Percentiles rank a stretch among this genome's conserved stretches.
phyloP scores from a whole-genome alignment of 306 rosid species.

The Datisca glomerata region DNA sequence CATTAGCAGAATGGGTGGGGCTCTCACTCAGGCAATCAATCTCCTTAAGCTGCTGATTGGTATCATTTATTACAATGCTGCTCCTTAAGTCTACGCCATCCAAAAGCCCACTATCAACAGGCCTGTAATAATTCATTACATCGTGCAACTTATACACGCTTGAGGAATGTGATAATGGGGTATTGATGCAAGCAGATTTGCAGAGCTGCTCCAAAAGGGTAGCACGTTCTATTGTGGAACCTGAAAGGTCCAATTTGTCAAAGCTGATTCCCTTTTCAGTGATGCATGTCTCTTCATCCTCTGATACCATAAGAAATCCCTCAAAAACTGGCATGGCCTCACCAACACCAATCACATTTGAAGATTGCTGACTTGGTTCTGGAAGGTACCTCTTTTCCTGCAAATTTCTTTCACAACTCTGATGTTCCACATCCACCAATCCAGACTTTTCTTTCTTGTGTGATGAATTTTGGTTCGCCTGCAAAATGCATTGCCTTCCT shows the following conservation, averaged over 20 bases:
- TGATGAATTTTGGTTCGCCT: slow-evolving; percentile 17
- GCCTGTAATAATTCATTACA: slow-evolving; percentile 19
- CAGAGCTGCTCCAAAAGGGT: slow-evolving; percentile 42
- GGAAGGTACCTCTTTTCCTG: slow-evolving; percentile 23
- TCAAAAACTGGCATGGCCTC: slow-evolving; percentile 58
- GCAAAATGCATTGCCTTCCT: slow-evolving; percentile 15
- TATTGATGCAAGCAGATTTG: slow-evolving; percentile 41
- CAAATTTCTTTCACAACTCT: slow-evolving; percentile 20
- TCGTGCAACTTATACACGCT: slow-evolving; percentile 25
- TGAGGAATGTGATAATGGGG: slow-evolving; percentile 45
- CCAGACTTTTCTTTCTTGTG: slow-evolving; percentile 16
- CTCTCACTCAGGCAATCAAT: slow-evolving; percentile 14
- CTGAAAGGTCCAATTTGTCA: slow-evolving; percentile 32
- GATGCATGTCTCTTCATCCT: slow-evolving; percentile 30
- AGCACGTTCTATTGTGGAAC: slow-evolving; percentile 28
- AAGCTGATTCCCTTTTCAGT: slow-evolving; percentile 29
- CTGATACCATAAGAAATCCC: slow-evolving; percentile 54
- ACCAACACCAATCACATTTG: slow-evolving; percentile 27
- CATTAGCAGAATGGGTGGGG: slow-evolving; percentile 14
- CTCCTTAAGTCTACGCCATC: slow-evolving; percentile 36
- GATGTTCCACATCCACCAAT: slow-evolving; percentile 20
- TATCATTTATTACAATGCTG: slow-evolving; percentile 23
- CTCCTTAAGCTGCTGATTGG: slow-evolving; percentile 10
- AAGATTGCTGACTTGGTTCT: slow-evolving; percentile 8
- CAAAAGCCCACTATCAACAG: slow-evolving; percentile 65